These are phyloP conservation scores for Phycomyces blakesleeanus DNA, from an alignment of 192 early-diverging fungal species.

Conservation along the genomic window DNA sequence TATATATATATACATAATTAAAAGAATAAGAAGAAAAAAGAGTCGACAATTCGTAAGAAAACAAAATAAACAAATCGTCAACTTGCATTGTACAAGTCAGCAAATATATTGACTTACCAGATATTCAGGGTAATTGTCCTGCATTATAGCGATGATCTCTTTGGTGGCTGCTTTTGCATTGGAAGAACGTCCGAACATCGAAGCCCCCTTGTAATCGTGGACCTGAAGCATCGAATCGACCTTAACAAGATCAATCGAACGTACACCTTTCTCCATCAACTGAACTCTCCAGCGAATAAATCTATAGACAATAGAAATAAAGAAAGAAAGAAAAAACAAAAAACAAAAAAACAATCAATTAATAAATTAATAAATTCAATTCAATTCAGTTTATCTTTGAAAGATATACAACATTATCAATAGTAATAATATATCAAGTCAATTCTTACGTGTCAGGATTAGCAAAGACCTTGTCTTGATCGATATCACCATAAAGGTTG, in stretches of 20 bases:
- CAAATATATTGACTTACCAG: constrained; percentile 31
- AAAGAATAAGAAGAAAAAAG: neutral
- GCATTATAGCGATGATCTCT: constrained; percentile 48
- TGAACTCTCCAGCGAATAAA: constrained; percentile 64
- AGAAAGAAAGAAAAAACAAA: no score
- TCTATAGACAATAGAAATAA: constrained; percentile 19
- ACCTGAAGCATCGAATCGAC: constrained; percentile 57
- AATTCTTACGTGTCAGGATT: constrained; percentile 35
- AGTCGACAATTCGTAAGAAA: neutral
- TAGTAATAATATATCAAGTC: neutral
- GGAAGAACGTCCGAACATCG: constrained; percentile 45
- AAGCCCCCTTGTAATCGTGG: constrained; percentile 57
- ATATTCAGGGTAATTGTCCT: constrained; percentile 64
- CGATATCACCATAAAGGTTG: constrained; percentile 51
- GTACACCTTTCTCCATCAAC: constrained; percentile 56
- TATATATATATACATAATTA: neutral
- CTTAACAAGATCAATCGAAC: constrained; percentile 52
- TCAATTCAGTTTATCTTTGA: no score
- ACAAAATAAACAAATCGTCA: neutral
- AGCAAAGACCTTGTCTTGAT: constrained; percentile 53
- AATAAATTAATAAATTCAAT: no score
- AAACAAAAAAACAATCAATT: no score
- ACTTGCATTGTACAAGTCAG: neutral
- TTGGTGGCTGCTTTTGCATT: constrained; percentile 50
- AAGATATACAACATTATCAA: no score